Evolutionary conservation across 2,329 filamentous ascomycete genomes (phyloP), one percentile per base, ranked within the genome.

Genomic region (Coniochaeta ligniaria): DNA sequence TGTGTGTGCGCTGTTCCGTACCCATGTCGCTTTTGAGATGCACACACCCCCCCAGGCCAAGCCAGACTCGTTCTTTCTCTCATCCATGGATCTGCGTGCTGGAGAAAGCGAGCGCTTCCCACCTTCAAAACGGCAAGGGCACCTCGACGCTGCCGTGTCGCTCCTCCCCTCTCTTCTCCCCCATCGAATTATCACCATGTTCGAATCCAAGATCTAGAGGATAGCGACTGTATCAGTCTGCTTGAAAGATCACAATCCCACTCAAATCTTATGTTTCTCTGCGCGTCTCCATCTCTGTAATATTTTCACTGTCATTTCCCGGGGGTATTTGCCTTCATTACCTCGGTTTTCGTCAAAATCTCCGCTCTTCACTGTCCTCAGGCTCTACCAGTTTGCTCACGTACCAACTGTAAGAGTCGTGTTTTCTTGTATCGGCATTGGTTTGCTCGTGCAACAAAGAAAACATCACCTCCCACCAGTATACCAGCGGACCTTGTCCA

Each of bases 171-270:
- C 67, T 64, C 69, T 70, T 66, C 67, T 64, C 72, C 70, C 70
- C 68, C 73, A 73, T 78, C 79, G 77, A 82, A 79, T 78, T 75
- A 38, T 73, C 74, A 73, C 76, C 72, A 83, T 84, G 80, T 81
- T 81, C 78, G 78, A 77, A 73, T 78, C 69, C 70, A 74, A 74
- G 75, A 75, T 82, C 72, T 83, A 68, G 77, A 78, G 72, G 72
- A 76, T 41, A 78, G 77, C 80, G 79, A 80, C 80, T 81, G 74
- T 71, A 68, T 77, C 77, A 82, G 80, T 83, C 80, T 81, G 80
- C 80, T 82, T 75, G 70, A 70, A 70, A 57, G 54, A 35, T 57
- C 54, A 57, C n/a, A 57, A 36, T 38, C n/a, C 20, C 31, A 67
- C 65, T 65, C 60, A 64, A 76, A 67, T 70, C 68, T 36, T 14